Evolutionary conservation across 1,139 yeast genomes (phyloP), one percentile per base, ranked within the genome.

Genomic region (Kluyveromyces sp.): DNA sequence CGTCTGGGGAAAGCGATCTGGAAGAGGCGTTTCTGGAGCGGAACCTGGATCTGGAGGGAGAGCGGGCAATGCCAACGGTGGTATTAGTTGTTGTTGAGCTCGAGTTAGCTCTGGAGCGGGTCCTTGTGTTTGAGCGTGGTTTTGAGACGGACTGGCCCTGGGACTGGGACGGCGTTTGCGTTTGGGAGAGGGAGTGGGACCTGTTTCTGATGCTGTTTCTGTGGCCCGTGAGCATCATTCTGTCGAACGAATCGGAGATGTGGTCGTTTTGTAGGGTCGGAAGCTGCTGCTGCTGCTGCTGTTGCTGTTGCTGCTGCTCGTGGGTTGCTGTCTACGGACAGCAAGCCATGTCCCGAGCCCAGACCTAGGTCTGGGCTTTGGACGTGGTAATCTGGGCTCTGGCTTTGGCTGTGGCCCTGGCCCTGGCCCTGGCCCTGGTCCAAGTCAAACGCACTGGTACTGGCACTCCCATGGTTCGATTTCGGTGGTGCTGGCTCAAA

Each of bases 181-280:
- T 15, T 15, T 10, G 7, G 21, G 36, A 7, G 7, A 34, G 10
- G 2, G 39, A 37, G 15, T 34, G 15, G 4, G 57, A 47, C 31
- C 55, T 48, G 40, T 61, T 52, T 48, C 58, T 50, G 31, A 46
- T 48, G 40, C 55, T 60, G 42, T 65, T 52, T 10, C 63, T 64
- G 34, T 51, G 49, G 10, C 21, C 21, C 21, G 21, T 15, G 21
- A 15, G 21, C 21, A 60, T 51, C 58, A 58, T 59, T 34, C 56
- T 54, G n/a, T 55, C 60, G 43, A 57, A 48, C 7, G 39, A 35
- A 4, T 46, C 45, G 2, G 34, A 30, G 21, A 38, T 38, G 10
- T 21, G 6, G 41, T 28, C 41, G n/a, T 38, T 15, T 15, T 38
- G 34, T 21, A 31, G 21, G 8, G 33, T 15, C 21, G 21, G 21